Conservation (phyloP, 116 monocot genomes). For the Thalassia testudinum region DNA sequence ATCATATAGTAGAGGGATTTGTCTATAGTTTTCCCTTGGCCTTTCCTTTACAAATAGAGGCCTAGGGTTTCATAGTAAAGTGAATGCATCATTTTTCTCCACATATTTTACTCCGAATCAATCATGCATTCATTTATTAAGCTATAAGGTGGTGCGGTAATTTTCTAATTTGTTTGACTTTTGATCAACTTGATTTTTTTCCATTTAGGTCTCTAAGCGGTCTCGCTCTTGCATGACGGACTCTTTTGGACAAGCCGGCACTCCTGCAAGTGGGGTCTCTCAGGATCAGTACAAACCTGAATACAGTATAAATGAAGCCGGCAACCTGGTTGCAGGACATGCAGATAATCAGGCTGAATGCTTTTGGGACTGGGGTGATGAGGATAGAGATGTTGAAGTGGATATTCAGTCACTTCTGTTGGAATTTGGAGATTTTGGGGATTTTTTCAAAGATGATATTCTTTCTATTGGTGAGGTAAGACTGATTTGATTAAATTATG, state of each 20-base stretch:
- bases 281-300: constrained; percentile 30
- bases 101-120: too few species aligned
- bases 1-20: too few species aligned
- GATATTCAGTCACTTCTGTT: constrained; percentile 56
- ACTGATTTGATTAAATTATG: too few species aligned
- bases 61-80: too few species aligned
- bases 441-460: constrained; percentile 76
- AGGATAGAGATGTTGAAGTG: constrained; percentile 37
- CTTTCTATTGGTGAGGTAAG: constrained; percentile 80
- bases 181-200: too few species aligned
- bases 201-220: constrained; percentile 47
- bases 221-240: constrained; percentile 24
- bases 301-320: constrained; percentile 24
- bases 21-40: too few species aligned
- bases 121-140: too few species aligned
- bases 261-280: constrained; percentile 14
- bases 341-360: constrained; percentile 27
- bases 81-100: too few species aligned
- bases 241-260: constrained; percentile 39
- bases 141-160: too few species aligned
- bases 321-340: constrained; percentile 24
- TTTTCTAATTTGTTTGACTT: too few species aligned
- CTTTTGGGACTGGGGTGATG: constrained; percentile 52
- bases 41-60: too few species aligned
- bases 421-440: constrained; percentile 84